Percentiles rank a stretch among this genome's conserved stretches.
phyloP scores from a whole-genome alignment of 805 yeast species.

The Candida ovalis region DNA sequence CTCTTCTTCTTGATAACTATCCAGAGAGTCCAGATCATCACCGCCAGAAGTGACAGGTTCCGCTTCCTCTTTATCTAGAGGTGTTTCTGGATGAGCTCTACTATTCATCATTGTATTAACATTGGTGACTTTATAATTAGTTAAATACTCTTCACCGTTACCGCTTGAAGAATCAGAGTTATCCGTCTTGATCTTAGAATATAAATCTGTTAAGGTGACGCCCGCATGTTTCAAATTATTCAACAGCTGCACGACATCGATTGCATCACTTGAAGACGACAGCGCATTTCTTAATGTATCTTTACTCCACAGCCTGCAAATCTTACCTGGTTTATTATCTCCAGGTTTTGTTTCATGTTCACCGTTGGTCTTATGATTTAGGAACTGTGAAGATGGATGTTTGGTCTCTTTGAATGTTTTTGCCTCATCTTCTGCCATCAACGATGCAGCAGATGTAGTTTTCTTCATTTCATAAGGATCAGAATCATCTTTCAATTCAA shows the following conservation, averaged over 20 bases:
- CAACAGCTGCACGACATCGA: conserved; percentile 35
- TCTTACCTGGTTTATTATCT: not conserved
- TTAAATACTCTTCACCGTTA: no score
- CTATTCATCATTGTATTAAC: conserved; percentile 14
- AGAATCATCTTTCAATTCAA: conserved; percentile 12
- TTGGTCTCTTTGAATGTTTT: conserved; percentile 16
- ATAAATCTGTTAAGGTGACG: conserved; percentile 34
- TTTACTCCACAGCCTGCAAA: conserved; percentile 19
- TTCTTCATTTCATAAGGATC: conserved; percentile 2
- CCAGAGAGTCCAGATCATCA: conserved; percentile 1
- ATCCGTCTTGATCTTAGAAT: conserved; percentile 5
- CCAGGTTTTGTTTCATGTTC: not conserved
- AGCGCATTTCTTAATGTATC: conserved; percentile 33
- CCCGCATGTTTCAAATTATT: conserved; percentile 39
- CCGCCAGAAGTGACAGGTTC: not conserved
- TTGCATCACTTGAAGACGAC: conserved; percentile 32
- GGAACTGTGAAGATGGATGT: conserved; percentile 1
- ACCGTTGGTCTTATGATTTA: not conserved
- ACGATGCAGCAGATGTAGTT: conserved; percentile 7
- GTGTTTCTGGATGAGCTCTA: not conserved
- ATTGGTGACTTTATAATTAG: conserved; percentile 6
- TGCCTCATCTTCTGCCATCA: conserved; percentile 21
- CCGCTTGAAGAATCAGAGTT: not conserved
- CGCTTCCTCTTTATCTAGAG: not conserved
- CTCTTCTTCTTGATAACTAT: not conserved